Conservation (phyloP, 768 basidiomycete genomes). For the Boletus huronensis region DNA sequence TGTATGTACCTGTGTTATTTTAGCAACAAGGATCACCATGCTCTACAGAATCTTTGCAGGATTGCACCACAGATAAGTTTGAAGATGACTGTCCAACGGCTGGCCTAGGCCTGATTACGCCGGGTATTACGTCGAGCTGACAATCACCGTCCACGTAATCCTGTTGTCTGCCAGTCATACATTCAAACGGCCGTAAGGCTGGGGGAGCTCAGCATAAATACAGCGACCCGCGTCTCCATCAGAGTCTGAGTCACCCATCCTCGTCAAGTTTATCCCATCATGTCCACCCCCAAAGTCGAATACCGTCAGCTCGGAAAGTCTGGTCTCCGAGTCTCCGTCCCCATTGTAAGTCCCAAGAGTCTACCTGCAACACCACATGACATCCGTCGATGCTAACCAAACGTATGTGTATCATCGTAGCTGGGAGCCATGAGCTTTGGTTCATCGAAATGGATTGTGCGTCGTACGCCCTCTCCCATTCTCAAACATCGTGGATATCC, state of each 20-base stretch:
- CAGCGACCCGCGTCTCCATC: not conserved
- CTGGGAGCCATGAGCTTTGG: constrained; percentile 20
- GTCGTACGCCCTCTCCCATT: not conserved
- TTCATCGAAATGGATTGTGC: not conserved
- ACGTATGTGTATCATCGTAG: constrained; percentile 8
- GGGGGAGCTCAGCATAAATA: not conserved
- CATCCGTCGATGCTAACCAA: not conserved
- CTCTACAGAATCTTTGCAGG: not conserved
- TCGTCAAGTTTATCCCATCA: not conserved
- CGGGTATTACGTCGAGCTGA: too few relatives aligned
- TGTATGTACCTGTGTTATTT: not conserved
- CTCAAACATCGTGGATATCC: not conserved
- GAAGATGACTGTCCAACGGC: too few relatives aligned
- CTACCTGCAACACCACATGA: not conserved
- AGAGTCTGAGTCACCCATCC: not conserved
- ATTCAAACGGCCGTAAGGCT: not conserved
- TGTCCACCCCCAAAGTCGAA: constrained; percentile 21
- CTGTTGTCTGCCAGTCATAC: too few relatives aligned
- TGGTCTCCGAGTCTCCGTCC: constrained; percentile 34
- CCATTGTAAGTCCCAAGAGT: constrained; percentile 23
- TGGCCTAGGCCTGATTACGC: too few relatives aligned
- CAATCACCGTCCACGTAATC: too few relatives aligned
- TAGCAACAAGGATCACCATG: not conserved
- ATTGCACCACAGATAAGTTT: too few relatives aligned
- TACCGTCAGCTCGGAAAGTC: constrained; percentile 32